Evolutionary conservation across 345 rosid species (phyloP).

Genomic region (Xanthoceras sorbifolium): DNA sequence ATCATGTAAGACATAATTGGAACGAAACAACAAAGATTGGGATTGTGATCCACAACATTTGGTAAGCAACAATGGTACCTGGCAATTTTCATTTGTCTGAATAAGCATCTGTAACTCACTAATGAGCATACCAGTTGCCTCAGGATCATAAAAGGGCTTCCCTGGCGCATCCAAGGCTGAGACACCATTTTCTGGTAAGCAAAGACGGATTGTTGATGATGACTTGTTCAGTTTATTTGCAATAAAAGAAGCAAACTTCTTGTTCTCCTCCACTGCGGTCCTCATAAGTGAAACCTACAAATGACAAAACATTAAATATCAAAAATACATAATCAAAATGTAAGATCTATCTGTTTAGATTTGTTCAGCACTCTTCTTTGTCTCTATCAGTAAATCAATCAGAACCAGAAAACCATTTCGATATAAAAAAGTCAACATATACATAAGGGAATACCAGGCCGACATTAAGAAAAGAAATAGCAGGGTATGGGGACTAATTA

Average conservation of each 20-base stretch:
- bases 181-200: conserved; percentile 80
- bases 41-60: conserved; percentile 2
- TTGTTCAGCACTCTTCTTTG: neutral
- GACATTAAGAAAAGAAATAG: neutral
- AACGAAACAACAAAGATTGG: conserved; percentile 14
- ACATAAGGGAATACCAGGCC: neutral
- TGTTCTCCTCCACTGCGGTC: conserved; percentile 79
- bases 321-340: conserved; percentile 11
- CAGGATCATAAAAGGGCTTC: conserved; percentile 80
- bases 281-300: conserved; percentile 83
- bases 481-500: conserved; percentile 25
- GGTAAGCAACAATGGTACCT: conserved; percentile 44
- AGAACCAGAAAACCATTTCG: neutral
- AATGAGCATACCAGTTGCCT: conserved; percentile 62
- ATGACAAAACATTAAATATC: conserved; percentile 13
- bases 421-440: neutral
- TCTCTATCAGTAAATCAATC: neutral
- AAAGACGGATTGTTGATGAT: conserved; percentile 58
- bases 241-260: conserved; percentile 68
- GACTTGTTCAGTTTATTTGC: conserved; percentile 78
- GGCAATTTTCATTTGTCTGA: conserved; percentile 55
- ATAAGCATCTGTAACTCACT: conserved; percentile 63
- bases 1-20: neutral
- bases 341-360: neutral
- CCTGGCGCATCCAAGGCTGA: conserved; percentile 85